Evolutionary conservation across 768 basidiomycete species (phyloP).

Genomic region (Collybia sordida): DNA sequence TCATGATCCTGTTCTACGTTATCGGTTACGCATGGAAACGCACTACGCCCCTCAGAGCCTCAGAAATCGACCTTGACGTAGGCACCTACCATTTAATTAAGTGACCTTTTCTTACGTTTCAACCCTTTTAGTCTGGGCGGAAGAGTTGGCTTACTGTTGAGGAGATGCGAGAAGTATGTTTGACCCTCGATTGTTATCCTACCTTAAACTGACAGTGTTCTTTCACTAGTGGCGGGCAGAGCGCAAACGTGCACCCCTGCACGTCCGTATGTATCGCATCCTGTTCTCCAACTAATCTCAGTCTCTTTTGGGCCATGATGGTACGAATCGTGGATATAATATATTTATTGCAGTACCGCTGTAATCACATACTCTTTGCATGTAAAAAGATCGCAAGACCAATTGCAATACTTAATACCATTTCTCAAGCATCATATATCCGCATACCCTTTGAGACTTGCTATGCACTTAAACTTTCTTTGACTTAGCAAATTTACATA

Average conservation of each 20-base stretch:
- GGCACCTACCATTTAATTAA: conserved; percentile 4
- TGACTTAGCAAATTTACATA: too few relatives aligned
- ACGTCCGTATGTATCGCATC: conserved; percentile 36
- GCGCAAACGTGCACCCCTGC: conserved; percentile 31
- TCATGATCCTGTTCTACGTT: conserved; percentile 39
- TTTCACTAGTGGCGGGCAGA: conserved; percentile 35
- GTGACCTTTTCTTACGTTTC: neutral
- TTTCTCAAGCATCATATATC: too few relatives aligned
- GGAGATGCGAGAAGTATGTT: conserved; percentile 39
- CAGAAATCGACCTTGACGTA: conserved; percentile 42
- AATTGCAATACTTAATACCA: too few relatives aligned
- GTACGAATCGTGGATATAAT: neutral
- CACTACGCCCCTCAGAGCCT: conserved; percentile 31
- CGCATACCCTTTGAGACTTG: too few relatives aligned
- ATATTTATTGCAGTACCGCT: neutral
- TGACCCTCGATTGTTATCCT: neutral
- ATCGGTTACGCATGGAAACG: conserved; percentile 41
- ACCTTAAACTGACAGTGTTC: neutral
- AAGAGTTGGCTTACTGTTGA: conserved; percentile 47
- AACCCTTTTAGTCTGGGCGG: conserved; percentile 31
- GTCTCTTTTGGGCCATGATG: neutral
- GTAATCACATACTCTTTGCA: neutral
- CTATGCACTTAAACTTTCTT: too few relatives aligned
- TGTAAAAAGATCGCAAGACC: too few relatives aligned
- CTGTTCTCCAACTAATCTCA: conserved; percentile 36